phyloP scores from a whole-genome alignment of 192 early-diverging fungal species.

The Coemansia biformis region DNA sequence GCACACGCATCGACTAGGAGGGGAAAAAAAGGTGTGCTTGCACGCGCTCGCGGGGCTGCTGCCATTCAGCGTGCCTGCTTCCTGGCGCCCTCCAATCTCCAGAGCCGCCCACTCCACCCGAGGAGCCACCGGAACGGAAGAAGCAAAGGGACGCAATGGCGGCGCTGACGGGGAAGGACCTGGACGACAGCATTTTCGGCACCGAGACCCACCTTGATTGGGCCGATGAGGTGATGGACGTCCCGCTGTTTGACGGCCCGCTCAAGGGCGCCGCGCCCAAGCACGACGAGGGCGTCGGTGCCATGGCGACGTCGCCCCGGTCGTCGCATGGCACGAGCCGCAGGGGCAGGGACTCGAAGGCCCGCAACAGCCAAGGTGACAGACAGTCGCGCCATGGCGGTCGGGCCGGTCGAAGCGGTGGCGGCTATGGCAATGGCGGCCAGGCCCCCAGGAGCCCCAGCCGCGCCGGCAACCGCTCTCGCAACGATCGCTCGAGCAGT shows the following conservation, averaged over 20 bases:
- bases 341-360: neutral
- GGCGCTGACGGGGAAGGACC: constrained; percentile 29
- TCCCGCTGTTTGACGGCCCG: constrained; percentile 15
- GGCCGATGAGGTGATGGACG: constrained; percentile 42
- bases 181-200: constrained; percentile 50
- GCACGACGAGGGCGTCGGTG: constrained; percentile 13
- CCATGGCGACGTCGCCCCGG: constrained; percentile 11
- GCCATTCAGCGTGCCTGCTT: too few relatives aligned
- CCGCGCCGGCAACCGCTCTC: neutral
- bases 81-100: too few relatives aligned
- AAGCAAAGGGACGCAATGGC: constrained; percentile 16
- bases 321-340: too few relatives aligned
- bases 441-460: constrained; percentile 7
- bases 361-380: constrained; percentile 1
- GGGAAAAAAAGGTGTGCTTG: too few relatives aligned
- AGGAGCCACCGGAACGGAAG: too few relatives aligned
- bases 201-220: constrained; percentile 45
- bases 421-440: neutral
- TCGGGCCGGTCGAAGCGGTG: neutral
- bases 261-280: constrained; percentile 1
- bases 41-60: too few relatives aligned
- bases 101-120: too few relatives aligned
- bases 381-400: constrained; percentile 3
- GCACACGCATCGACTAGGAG: too few relatives aligned
- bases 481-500: constrained; percentile 21